Conservation (phyloP, 1,284 basidiomycete genomes). For the Cutaneotrichosporon sp. region DNA sequence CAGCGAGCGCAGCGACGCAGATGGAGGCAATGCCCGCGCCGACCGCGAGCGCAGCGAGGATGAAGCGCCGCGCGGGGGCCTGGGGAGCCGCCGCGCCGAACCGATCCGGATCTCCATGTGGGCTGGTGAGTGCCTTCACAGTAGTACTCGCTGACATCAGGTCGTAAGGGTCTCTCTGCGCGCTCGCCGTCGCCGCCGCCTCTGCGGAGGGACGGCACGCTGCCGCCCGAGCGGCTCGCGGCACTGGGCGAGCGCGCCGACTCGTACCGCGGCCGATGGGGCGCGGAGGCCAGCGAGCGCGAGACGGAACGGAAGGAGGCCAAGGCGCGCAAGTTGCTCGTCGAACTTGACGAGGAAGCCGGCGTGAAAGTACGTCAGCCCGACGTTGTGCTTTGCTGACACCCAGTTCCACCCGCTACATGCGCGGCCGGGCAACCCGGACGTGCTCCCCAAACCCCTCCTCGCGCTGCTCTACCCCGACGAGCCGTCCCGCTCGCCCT, state of each 20-base stretch:
- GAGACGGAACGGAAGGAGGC: constrained; percentile 33
- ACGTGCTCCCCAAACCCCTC: constrained; percentile 37
- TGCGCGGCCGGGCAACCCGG: constrained; percentile 35
- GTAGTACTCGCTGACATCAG: constrained; percentile 2
- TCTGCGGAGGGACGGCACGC: constrained; percentile 20
- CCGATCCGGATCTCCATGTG: constrained; percentile 47
- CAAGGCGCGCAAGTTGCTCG: constrained; percentile 36
- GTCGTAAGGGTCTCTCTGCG: constrained; percentile 36
- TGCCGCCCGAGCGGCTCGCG: constrained; percentile 27
- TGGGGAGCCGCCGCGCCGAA: constrained; percentile 22
- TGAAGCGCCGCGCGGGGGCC: neutral
- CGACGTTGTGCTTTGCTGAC: neutral
- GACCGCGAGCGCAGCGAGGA: constrained; percentile 12
- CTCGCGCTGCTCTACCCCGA: constrained; percentile 38
- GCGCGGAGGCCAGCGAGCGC: constrained; percentile 28
- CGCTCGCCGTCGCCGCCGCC: constrained; percentile 39
- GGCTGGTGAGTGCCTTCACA: constrained; percentile 15
- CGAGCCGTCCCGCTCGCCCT: constrained; percentile 8
- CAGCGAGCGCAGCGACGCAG: neutral
- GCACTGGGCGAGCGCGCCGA: constrained; percentile 33
- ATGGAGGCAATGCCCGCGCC: neutral
- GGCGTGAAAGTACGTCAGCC: constrained; percentile 35
- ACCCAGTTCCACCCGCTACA: constrained; percentile 47
- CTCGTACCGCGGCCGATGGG: constrained; percentile 33
- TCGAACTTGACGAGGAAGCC: constrained; percentile 32